Percentiles rank a stretch among this genome's conserved stretches.
phyloP scores from a whole-genome alignment of 495 filamentous ascomycete genomes.

The Pyrenopolyporus hunteri region DNA sequence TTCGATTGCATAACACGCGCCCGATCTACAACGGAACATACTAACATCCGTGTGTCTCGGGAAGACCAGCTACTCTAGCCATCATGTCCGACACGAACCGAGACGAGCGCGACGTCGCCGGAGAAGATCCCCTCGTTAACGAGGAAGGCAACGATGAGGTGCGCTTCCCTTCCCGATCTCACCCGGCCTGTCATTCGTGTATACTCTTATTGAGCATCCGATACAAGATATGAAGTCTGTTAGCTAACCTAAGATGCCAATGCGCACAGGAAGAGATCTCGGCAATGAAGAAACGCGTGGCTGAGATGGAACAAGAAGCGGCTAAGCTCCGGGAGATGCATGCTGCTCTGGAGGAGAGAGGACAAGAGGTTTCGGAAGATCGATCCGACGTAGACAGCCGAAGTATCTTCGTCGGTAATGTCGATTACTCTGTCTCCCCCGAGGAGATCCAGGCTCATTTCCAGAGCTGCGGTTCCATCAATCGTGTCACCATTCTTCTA shows the following conservation, averaged over 20 bases:
- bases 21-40: neutral
- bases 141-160: conserved; percentile 56
- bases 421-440: conserved; percentile 96
- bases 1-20: neutral
- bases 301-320: conserved; percentile 98
- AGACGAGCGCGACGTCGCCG: conserved; percentile 38
- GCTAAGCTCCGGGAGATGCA: conserved; percentile 98
- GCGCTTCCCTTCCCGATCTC: conserved; percentile 22
- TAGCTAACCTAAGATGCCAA: conserved; percentile 33
- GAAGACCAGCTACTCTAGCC: neutral
- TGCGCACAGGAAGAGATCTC: conserved; percentile 77
- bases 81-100: conserved; percentile 41
- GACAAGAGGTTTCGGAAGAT: conserved; percentile 81
- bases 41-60: conserved; percentile 8
- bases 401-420: conserved; percentile 98
- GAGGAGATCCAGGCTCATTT: conserved; percentile 99
- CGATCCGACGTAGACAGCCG: conserved; percentile 95
- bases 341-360: conserved; percentile 81
- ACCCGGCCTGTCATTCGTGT: too few relatives aligned
- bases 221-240: neutral
- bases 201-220: neutral
- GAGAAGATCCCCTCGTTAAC: conserved; percentile 43
- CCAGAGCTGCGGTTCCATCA: conserved; percentile 96
- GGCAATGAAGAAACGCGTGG: conserved; percentile 96
- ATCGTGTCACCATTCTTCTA: conserved; percentile 94